phyloP scores from a whole-genome alignment of 306 rosid genomes.

The Cyclanthera cordifolia region DNA sequence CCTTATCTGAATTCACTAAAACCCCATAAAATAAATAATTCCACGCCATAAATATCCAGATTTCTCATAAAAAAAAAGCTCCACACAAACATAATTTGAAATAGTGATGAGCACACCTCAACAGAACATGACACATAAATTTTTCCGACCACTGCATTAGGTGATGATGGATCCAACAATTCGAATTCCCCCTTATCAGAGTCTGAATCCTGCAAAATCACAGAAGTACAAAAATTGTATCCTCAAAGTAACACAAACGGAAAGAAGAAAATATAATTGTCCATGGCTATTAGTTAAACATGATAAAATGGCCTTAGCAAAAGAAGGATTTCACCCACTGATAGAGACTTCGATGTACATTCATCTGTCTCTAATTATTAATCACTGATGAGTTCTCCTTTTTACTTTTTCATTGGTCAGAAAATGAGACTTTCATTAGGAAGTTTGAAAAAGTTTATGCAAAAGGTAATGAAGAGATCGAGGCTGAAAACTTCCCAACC shows the following conservation, averaged over 20 bases:
- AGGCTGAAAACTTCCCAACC: background rate
- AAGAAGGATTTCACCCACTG: background rate
- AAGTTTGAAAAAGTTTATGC: no score
- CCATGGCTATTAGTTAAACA: background rate
- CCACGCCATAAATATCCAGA: background rate
- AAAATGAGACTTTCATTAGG: no score
- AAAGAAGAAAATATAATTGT: conserved; percentile 1
- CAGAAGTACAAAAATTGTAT: conserved; percentile 13
- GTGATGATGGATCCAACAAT: conserved; percentile 66
- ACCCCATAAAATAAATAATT: conserved; percentile 4
- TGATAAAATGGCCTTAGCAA: background rate
- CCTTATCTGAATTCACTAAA: background rate
- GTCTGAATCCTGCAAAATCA: conserved; percentile 46
- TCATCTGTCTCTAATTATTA: no score
- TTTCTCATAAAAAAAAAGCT: background rate
- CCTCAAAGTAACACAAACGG: conserved; percentile 11
- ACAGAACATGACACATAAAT: conserved; percentile 63
- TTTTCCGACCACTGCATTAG: conserved; percentile 53
- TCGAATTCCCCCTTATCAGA: conserved; percentile 37
- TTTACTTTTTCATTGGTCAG: no score
- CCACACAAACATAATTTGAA: background rate
- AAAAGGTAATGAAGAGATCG: no score
- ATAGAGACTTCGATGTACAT: no score
- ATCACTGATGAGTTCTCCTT: no score
- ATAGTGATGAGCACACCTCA: conserved; percentile 39